Conservation (phyloP, 305 asterid species). For the Galium porrigens region DNA sequence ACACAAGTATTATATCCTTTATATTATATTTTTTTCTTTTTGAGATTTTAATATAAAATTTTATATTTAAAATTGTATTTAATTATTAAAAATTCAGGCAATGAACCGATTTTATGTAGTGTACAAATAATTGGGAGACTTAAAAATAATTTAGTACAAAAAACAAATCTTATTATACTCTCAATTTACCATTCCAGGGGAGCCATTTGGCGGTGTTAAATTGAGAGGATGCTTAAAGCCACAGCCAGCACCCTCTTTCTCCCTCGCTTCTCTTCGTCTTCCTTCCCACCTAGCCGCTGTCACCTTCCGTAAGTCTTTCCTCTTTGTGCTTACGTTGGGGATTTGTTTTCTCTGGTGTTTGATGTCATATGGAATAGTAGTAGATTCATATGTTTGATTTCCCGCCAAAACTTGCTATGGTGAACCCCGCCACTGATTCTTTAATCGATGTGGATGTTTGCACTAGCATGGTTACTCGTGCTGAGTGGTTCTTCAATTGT, state of each 20-base stretch:
- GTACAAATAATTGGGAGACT: no score
- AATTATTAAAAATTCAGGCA: no score
- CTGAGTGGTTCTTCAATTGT: background rate
- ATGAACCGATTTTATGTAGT: no score
- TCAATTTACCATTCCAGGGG: conserved; percentile 12
- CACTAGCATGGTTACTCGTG: background rate
- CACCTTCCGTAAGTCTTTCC: background rate
- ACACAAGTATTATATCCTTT: no score
- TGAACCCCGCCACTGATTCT: background rate
- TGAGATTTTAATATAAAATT: no score
- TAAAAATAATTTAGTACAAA: no score
- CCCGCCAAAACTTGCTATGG: background rate
- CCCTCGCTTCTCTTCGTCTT: conserved; percentile 11
- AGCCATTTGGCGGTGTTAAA: conserved; percentile 10
- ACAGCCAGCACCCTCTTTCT: background rate
- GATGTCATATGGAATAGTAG: background rate
- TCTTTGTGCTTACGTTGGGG: background rate
- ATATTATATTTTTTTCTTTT: no score
- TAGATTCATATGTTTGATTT: background rate
- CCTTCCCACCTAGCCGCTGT: conserved; percentile 7
- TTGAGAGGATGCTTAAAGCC: conserved; percentile 3
- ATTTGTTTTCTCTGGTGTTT: background rate
- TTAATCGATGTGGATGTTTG: background rate
- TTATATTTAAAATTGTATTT: no score
- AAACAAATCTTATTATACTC: background rate